Percentiles rank a stretch among this genome's conserved stretches.
Conservation (phyloP, 2,329 filamentous ascomycete genomes). For the Diaporthe australafricana region DNA sequence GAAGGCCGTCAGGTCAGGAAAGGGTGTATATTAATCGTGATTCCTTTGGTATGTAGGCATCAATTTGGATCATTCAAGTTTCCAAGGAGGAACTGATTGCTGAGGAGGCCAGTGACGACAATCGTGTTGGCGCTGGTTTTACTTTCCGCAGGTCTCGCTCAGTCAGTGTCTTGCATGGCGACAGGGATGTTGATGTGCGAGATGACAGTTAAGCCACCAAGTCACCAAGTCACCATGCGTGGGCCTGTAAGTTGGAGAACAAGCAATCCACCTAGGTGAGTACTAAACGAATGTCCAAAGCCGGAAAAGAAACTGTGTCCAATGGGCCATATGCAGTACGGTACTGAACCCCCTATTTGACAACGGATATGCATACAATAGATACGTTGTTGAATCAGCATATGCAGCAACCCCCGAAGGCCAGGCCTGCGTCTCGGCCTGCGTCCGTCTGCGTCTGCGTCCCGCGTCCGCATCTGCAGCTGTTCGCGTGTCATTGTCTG, state of each 20-base stretch:
- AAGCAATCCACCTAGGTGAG: not conserved
- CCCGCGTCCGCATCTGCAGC: not conserved
- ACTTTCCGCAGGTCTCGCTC: no score
- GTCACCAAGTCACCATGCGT: not conserved
- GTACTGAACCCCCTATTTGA: not conserved
- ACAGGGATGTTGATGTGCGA: conserved; percentile 2
- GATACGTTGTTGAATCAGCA: not conserved
- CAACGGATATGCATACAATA: no score
- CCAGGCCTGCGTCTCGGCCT: not conserved
- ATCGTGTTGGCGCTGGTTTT: not conserved
- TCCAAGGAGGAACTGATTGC: not conserved
- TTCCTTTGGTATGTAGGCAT: conserved; percentile 4
- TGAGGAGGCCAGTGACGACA: not conserved
- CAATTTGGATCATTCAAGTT: not conserved
- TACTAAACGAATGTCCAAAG: not conserved
- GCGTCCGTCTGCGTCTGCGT: not conserved
- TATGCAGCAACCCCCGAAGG: not conserved
- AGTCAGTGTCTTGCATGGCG: not conserved
- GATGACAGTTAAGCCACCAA: not conserved
- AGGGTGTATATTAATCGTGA: not conserved
- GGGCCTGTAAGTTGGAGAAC: not conserved
- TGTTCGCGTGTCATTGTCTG: not conserved
- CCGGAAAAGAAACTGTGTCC: conserved; percentile 17
- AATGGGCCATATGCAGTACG: not conserved
- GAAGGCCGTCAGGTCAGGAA: not conserved